Base-by-base conservation (phyloP, 352 stramenopile species). In the Pythium oligandrum region DNA sequence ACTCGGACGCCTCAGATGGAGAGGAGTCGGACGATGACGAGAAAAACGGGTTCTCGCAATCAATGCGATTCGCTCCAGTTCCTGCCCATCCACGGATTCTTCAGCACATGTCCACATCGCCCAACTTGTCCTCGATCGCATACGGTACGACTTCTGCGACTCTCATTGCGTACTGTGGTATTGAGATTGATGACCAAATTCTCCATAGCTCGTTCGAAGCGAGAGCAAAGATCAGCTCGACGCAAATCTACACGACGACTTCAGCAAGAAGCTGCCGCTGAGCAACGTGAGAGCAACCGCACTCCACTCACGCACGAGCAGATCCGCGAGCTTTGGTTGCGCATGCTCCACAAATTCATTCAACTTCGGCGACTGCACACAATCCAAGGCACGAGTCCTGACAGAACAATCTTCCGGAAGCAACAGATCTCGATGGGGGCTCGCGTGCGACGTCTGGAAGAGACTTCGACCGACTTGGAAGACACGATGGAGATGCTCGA, bases 341-440 rank as follows among this genome's bases (percentile, higher is more conserved):
- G 63, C 5, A 66, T 87, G 34, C 78, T 89, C 17, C 43, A 43
- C 11, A 78, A 73, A 26, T 70, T 87, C 33, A 58, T 89, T 26
- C 75, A 83, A 42, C 40, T 89, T 45, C 58, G 71, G 46, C 73
- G 78, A 1, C 54, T 89, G 26, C 72, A 83, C 33, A 66, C 72
- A 36, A 63, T 88, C 43, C 77, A 76, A 26, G 76, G 73, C 31
- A 51, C 71, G 7, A 83, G 65, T 32, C 58, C 71, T 9, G 76
- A 88, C 33, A 69, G 67, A 52, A 63, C 70, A 6, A 54, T 88
- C 0, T 86, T 86, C 55, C 74, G 71, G 8, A 75, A 71, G 42
- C 61, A 85, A 35, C 78, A 85, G 51, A 68, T 82, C 7, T 88
- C 79, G 3, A 83, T 90, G 57, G 79, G 79, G 1, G 67, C 73